Evolutionary conservation across 805 yeast genomes (phyloP).

Genomic region (Ogataea chonburiensis): DNA sequence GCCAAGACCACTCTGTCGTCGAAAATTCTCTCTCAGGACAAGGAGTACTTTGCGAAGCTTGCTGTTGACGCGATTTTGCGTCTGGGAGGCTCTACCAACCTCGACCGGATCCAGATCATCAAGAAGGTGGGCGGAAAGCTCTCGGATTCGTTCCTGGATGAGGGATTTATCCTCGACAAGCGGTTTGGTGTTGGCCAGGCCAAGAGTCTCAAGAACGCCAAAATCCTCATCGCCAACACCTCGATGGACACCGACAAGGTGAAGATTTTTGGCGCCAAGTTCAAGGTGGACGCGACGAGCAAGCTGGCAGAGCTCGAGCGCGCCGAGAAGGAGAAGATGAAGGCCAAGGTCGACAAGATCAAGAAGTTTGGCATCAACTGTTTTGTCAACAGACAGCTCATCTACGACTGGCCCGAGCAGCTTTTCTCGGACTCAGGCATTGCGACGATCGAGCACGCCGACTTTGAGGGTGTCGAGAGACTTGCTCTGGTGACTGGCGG

Average conservation of each 20-base stretch:
- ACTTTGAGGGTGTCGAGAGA: conserved; percentile 96
- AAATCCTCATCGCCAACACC: conserved; percentile 90
- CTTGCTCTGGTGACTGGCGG: conserved; percentile 97
- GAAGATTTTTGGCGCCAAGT: conserved; percentile 95
- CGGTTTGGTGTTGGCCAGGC: conserved; percentile 95
- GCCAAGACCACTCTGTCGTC: conserved; percentile 93
- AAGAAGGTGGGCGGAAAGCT: conserved; percentile 92
- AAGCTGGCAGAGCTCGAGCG: conserved; percentile 91
- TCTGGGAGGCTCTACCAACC: conserved; percentile 80
- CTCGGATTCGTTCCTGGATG: conserved; percentile 89
- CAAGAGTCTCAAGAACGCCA: conserved; percentile 76
- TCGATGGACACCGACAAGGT: conserved; percentile 97
- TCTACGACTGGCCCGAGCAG: conserved; percentile 98
- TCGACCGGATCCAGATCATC: conserved; percentile 90
- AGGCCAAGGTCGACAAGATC: conserved; percentile 81
- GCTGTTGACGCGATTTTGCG: conserved; percentile 94
- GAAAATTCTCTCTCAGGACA: conserved; percentile 92
- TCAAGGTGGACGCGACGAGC: conserved; percentile 92
- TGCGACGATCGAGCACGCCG: conserved; percentile 96
- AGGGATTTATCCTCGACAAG: conserved; percentile 91
- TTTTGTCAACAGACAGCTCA: conserved; percentile 93
- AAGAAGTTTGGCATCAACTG: conserved; percentile 77
- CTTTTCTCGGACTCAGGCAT: conserved; percentile 83
- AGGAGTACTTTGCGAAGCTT: conserved; percentile 79
- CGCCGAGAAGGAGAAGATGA: conserved; percentile 94